Conservation (phyloP, 108 stramenopile genomes). For the Cyclotella kingstonii region DNA sequence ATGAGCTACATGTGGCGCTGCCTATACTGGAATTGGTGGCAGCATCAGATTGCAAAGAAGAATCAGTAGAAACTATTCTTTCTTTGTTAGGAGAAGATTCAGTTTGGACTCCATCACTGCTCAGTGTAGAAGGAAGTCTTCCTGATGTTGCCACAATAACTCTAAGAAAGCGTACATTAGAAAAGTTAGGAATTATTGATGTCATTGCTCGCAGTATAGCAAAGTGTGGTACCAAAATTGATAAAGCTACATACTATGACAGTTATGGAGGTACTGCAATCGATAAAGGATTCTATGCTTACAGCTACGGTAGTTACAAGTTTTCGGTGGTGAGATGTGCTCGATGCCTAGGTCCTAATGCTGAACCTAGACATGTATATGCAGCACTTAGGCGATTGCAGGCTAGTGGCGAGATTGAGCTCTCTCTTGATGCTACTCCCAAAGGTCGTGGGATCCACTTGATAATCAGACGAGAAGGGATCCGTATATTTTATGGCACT, state of each 20-base stretch:
- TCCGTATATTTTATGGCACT: conserved; percentile 34
- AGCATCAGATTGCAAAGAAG: conserved; percentile 74
- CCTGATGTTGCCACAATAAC: conserved; percentile 66
- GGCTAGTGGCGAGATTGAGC: conserved; percentile 63
- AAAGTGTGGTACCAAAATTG: conserved; percentile 49
- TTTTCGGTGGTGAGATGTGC: conserved; percentile 75
- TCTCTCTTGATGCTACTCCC: conserved; percentile 54
- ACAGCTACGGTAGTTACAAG: conserved; percentile 63
- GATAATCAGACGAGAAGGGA: conserved; percentile 46
- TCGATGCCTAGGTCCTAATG: conserved; percentile 57
- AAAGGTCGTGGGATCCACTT: conserved; percentile 61
- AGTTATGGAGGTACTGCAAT: conserved; percentile 43
- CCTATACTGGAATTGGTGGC: conserved; percentile 49
- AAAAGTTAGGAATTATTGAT: conserved; percentile 66
- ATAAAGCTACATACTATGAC: conserved; percentile 8
- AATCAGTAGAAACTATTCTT: conserved; percentile 83
- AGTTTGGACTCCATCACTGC: conserved; percentile 38
- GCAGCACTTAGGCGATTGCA: conserved; percentile 81
- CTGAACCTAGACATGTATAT: conserved; percentile 83
- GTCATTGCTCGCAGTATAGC: conserved; percentile 54
- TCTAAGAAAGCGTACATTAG: conserved; percentile 59
- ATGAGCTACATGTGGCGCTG: conserved; percentile 55
- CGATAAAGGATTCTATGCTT: conserved; percentile 64
- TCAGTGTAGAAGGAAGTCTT: conserved; percentile 69
- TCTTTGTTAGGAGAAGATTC: conserved; percentile 69